Evolutionary conservation across 257 asterid genomes (phyloP).

Genomic region (Cruciata laevipes): DNA sequence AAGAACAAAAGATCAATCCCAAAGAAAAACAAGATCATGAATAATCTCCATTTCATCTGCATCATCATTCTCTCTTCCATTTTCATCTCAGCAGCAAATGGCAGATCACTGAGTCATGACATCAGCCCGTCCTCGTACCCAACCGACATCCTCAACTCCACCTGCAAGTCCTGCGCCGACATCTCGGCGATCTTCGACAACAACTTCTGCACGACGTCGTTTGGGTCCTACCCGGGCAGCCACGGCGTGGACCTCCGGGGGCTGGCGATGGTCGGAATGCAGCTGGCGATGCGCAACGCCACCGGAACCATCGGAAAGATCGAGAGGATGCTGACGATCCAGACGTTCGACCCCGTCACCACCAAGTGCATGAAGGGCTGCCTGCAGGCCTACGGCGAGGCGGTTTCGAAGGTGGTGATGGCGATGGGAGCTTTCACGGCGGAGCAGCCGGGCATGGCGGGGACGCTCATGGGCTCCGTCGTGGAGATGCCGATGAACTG

Average conservation of each 20-base stretch:
- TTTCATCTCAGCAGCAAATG: conserved; percentile 1
- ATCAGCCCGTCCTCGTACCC: not conserved
- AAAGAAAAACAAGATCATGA: conserved; percentile 7
- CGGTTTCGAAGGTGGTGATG: conserved; percentile 6
- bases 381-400: not conserved
- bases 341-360: not conserved
- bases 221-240: conserved; percentile 17
- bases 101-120: not conserved
- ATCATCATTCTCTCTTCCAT: conserved; percentile 15
- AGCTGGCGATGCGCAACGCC: conserved; percentile 4
- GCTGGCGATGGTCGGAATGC: not conserved
- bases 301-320: not conserved
- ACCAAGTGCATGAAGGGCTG: conserved; percentile 1
- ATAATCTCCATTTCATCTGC: conserved; percentile 6
- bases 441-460: not conserved
- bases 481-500: conserved; percentile 5
- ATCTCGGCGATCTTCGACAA: conserved; percentile 21
- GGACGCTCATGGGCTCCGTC: not conserved
- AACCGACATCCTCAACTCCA: conserved; percentile 21
- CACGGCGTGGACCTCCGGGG: conserved; percentile 19
- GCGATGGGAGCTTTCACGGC: conserved; percentile 9
- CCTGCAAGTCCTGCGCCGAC: conserved; percentile 26
- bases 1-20: not conserved
- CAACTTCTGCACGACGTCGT: conserved; percentile 22
- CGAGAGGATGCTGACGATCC: not conserved